phyloP scores from a whole-genome alignment of 1,284 basidiomycete species.

The Meira miltonrushii region DNA sequence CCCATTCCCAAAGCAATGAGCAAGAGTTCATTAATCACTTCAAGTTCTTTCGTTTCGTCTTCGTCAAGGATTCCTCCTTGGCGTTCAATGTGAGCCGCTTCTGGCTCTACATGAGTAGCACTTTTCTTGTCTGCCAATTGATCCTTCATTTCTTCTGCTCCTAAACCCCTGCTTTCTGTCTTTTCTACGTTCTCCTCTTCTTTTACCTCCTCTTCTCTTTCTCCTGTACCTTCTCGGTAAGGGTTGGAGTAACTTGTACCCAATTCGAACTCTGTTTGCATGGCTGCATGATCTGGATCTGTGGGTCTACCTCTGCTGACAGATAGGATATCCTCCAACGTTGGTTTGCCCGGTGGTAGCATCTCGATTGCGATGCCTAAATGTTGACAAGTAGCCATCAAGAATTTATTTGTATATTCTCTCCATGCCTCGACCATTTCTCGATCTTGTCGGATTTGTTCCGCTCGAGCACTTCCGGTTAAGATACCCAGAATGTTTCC shows the following conservation, averaged over 20 bases:
- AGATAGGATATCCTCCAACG: conserved; percentile 33
- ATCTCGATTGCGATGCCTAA: conserved; percentile 29
- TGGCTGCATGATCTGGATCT: conserved; percentile 11
- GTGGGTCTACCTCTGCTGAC: conserved; percentile 14
- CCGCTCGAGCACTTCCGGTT: conserved; percentile 2
- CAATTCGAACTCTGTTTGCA: conserved; percentile 14
- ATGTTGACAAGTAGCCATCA: conserved; percentile 46
- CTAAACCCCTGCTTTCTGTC: background rate
- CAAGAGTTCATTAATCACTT: conserved; percentile 37
- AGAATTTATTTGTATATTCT: conserved; percentile 32
- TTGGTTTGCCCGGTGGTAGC: conserved; percentile 28
- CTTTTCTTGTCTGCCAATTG: background rate
- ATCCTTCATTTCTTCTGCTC: conserved; percentile 1
- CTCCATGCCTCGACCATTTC: conserved; percentile 25
- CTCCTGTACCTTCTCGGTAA: conserved; percentile 13
- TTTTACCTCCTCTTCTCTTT: conserved; percentile 5
- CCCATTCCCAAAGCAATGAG: conserved; percentile 41
- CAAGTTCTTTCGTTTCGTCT: conserved; percentile 21
- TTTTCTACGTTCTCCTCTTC: conserved; percentile 9
- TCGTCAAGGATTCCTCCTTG: background rate
- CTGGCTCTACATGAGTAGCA: background rate
- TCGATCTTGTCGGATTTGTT: conserved; percentile 7
- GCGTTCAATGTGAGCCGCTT: background rate
- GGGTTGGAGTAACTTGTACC: conserved; percentile 25
- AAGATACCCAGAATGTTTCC: background rate